Evolutionary conservation across 2,329 filamentous ascomycete genomes (phyloP).

Genomic region (Chaetomiaceae sp.): DNA sequence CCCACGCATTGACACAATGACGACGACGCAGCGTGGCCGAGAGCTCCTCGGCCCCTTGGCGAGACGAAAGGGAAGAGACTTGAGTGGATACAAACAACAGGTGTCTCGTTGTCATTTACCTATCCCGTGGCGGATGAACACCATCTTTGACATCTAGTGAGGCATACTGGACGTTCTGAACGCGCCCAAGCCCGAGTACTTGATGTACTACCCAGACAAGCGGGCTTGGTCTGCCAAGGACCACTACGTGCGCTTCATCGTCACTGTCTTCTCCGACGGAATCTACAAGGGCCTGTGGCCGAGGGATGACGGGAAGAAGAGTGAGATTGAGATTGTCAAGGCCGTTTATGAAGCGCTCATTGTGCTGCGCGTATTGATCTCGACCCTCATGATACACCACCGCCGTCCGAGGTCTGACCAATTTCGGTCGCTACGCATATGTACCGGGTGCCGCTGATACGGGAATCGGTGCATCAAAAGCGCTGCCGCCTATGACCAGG

Average conservation of each 20-base stretch:
- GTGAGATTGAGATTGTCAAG: conserved; percentile 28
- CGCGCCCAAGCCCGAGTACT: conserved; percentile 26
- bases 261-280: conserved; percentile 31
- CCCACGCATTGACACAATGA: too few relatives aligned
- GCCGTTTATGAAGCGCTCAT: conserved; percentile 34
- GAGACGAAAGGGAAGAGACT: too few relatives aligned
- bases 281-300: conserved; percentile 30
- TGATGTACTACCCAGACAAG: conserved; percentile 35
- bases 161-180: conserved; percentile 30
- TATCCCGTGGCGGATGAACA: too few relatives aligned
- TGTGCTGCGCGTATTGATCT: conserved; percentile 26
- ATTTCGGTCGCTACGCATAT: too few relatives aligned
- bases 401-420: conserved; percentile 24
- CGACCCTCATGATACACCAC: conserved; percentile 23
- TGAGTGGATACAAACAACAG: too few relatives aligned
- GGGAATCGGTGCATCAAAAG: too few relatives aligned
- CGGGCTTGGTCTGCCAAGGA: conserved; percentile 32
- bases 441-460: too few relatives aligned
- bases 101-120: too few relatives aligned
- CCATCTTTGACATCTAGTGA: too few relatives aligned
- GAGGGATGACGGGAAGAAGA: conserved; percentile 29
- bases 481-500: too few relatives aligned
- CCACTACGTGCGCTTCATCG: conserved; percentile 36
- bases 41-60: too few relatives aligned
- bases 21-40: too few relatives aligned